A percentile compares a stretch with the other conserved stretches of the same genome.
phyloP scores from a whole-genome alignment of 129 eudicot species.

The Oenanthe sinensis region DNA sequence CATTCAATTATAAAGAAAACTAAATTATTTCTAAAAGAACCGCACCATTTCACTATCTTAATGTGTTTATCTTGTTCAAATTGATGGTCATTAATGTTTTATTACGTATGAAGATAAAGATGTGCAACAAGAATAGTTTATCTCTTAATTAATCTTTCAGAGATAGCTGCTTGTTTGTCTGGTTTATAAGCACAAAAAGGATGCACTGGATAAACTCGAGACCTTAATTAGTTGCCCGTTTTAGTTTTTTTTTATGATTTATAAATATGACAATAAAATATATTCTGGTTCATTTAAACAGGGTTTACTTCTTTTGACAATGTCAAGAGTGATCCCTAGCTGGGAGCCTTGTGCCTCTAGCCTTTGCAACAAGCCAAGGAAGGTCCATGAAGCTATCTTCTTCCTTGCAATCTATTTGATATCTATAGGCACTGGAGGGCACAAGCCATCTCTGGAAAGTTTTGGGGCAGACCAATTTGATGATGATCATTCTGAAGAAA shows the following conservation, averaged over 20 bases:
- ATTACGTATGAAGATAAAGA: not conserved
- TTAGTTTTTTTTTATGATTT: no score
- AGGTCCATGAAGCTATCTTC: conserved; percentile 50
- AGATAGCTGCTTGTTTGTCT: not conserved
- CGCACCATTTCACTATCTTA: not conserved
- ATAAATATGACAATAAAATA: not conserved
- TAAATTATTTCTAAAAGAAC: not conserved
- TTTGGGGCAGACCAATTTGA: conserved; percentile 96
- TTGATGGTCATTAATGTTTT: not conserved
- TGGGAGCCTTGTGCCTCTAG: conserved; percentile 51
- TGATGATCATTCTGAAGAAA: conserved; percentile 57
- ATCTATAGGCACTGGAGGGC: conserved; percentile 79
- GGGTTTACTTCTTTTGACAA: conserved; percentile 65
- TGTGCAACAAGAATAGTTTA: not conserved
- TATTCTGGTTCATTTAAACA: conserved; percentile 11
- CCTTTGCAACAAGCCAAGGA: conserved; percentile 45
- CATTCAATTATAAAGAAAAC: not conserved
- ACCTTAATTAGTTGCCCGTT: not conserved
- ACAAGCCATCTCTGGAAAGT: conserved; percentile 76
- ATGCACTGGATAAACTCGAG: not conserved
- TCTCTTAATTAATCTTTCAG: not conserved
- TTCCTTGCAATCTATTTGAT: conserved; percentile 57
- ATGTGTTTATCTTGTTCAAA: not conserved
- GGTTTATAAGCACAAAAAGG: not conserved
- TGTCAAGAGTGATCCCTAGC: conserved; percentile 54